A percentile compares a stretch with the other conserved stretches of the same genome.
Evolutionary conservation across 169 alveolate genomes (phyloP).

Genomic region (Babesia bovis): DNA sequence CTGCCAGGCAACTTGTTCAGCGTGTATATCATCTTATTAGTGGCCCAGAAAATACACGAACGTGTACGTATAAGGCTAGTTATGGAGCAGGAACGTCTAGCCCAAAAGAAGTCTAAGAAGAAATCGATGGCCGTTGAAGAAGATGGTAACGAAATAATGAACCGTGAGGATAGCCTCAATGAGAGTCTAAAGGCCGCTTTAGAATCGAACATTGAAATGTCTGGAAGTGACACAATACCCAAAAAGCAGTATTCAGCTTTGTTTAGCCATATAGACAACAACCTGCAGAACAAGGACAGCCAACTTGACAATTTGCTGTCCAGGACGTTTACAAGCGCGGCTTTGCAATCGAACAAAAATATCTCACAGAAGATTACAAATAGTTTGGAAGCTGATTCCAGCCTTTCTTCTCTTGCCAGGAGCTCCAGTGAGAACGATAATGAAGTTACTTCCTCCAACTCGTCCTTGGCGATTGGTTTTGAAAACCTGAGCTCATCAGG

Average conservation of each 20-base stretch:
- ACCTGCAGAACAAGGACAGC: conserved; percentile 14
- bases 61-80: conserved; percentile 43
- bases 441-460: neutral
- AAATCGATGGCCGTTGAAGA: conserved; percentile 7
- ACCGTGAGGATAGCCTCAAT: conserved; percentile 42
- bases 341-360: neutral
- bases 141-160: conserved; percentile 25
- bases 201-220: conserved; percentile 29
- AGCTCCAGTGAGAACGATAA: neutral
- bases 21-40: conserved; percentile 41
- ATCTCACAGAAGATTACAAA: neutral
- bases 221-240: neutral
- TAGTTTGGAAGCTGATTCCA: neutral
- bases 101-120: conserved; percentile 29
- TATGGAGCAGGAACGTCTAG: conserved; percentile 44
- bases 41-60: conserved; percentile 58
- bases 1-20: conserved; percentile 49
- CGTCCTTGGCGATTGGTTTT: conserved; percentile 2
- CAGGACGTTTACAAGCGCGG: conserved; percentile 1
- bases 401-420: neutral
- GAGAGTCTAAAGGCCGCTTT: conserved; percentile 35
- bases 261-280: conserved; percentile 2
- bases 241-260: conserved; percentile 10
- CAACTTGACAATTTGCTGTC: conserved; percentile 1
- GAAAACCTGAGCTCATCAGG: conserved; percentile 12